Conservation (phyloP, 345 rosid genomes). For the Durio zibethinus region DNA sequence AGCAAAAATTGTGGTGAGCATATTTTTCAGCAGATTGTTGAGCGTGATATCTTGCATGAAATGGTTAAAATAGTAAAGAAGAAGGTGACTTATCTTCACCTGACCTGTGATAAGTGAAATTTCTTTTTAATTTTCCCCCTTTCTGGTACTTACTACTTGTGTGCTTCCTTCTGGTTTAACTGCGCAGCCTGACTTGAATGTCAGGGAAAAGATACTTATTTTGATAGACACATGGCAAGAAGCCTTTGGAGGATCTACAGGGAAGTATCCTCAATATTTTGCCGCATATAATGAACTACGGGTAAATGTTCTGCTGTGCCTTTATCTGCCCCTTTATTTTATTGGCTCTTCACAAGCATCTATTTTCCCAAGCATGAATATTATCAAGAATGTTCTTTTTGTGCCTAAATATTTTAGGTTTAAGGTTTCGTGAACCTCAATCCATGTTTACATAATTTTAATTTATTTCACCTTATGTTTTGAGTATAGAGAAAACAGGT, state of each 20-base stretch:
- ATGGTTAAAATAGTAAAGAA: slow-evolving; percentile 98
- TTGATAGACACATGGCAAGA: slow-evolving; percentile 53
- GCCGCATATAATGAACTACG: slow-evolving; percentile 83
- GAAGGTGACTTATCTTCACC: slow-evolving; percentile 53
- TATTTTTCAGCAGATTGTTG: slow-evolving; percentile 79
- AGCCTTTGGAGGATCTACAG: slow-evolving; percentile 80
- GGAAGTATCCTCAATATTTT: slow-evolving; percentile 82
- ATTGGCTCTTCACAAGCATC: neutral
- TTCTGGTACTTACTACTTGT: neutral
- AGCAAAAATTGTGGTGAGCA: slow-evolving; percentile 93
- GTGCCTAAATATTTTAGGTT: neutral
- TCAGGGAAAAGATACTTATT: slow-evolving; percentile 84
- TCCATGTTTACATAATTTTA: neutral
- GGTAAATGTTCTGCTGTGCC: slow-evolving; percentile 17
- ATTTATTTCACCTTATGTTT: neutral
- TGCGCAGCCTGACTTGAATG: slow-evolving; percentile 88
- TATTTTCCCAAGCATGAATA: neutral
- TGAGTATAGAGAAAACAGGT: neutral
- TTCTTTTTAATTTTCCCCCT: slow-evolving; percentile 6
- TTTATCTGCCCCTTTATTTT: neutral
- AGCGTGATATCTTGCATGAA: slow-evolving; percentile 88
- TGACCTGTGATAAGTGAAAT: neutral
- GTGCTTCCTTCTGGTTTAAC: slow-evolving; percentile 11
- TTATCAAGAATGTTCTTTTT: neutral
- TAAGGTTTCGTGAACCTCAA: neutral